Evolutionary conservation across 768 basidiomycete species (phyloP).

Genomic region (Podaxis sp.): DNA sequence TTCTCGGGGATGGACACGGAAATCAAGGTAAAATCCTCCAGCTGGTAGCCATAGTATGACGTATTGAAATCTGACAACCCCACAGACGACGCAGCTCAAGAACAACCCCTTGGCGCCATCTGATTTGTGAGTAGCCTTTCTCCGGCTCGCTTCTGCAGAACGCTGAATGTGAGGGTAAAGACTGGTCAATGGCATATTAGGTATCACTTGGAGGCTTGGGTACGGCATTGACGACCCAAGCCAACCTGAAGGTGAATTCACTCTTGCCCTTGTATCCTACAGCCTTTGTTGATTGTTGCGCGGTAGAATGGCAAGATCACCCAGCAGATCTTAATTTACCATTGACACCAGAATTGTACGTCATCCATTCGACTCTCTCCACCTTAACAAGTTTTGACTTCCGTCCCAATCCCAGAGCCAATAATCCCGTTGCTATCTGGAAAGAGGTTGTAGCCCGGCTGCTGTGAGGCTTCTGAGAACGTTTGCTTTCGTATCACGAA

Average conservation of each 20-base stretch:
- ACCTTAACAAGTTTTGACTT: not conserved
- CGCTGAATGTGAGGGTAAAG: constrained; percentile 24
- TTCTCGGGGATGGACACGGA: constrained; percentile 60
- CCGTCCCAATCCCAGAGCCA: constrained; percentile 37
- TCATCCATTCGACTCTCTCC: constrained; percentile 7
- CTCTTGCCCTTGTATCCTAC: not conserved
- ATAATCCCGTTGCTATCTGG: constrained; percentile 61
- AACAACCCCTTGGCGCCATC: constrained; percentile 56
- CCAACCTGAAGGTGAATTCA: constrained; percentile 54
- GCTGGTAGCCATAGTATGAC: not conserved
- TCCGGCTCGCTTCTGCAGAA: not conserved
- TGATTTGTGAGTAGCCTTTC: constrained; percentile 46
- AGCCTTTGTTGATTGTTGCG: not conserved
- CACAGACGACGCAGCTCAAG: constrained; percentile 51
- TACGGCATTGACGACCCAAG: constrained; percentile 53
- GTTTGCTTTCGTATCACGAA: not conserved
- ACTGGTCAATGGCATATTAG: constrained; percentile 56
- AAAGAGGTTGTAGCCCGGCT: constrained; percentile 38
- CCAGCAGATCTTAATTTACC: constrained; percentile 54
- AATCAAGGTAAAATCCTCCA: constrained; percentile 41
- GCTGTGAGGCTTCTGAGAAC: constrained; percentile 13
- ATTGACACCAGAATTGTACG: constrained; percentile 50
- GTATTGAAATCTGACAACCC: too few relatives aligned
- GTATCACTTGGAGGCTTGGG: constrained; percentile 60
- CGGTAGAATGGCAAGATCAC: constrained; percentile 58